phyloP scores from a whole-genome alignment of 2,329 filamentous ascomycete species.

The Penicillium sumatraense region DNA sequence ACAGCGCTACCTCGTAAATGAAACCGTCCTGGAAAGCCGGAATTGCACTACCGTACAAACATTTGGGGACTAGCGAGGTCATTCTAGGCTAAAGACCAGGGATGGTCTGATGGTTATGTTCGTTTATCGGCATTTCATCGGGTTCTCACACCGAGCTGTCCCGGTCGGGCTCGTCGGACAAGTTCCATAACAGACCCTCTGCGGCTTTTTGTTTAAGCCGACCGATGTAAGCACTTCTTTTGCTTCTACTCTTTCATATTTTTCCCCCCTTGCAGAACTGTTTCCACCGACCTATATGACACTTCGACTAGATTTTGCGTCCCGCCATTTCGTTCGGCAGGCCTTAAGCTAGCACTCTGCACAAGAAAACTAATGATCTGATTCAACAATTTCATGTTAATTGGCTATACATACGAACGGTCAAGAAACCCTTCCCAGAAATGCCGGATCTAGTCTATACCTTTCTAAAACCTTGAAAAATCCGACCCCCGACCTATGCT shows the following conservation, averaged over 20 bases:
- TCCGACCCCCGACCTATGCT: not conserved
- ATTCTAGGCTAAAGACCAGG: not conserved
- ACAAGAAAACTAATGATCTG: not conserved
- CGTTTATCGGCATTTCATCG: conserved; percentile 12
- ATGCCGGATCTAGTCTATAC: conserved; percentile 10
- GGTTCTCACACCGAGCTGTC: conserved; percentile 14
- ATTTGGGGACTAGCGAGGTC: not conserved
- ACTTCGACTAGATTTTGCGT: no score
- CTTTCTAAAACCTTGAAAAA: conserved; percentile 7
- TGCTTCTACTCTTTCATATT: not conserved
- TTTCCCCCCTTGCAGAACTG: not conserved
- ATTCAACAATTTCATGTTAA: not conserved
- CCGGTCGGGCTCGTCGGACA: conserved; percentile 7
- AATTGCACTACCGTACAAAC: no score
- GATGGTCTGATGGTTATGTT: not conserved
- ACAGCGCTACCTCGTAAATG: no score
- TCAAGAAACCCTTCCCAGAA: not conserved
- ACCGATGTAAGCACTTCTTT: not conserved
- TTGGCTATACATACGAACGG: conserved; percentile 12
- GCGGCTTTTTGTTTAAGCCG: conserved; percentile 15
- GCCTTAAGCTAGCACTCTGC: no score
- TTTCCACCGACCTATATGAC: no score
- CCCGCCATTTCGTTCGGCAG: no score
- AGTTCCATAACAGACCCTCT: conserved; percentile 2
- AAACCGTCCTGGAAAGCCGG: not conserved